Percentiles rank a stretch among this genome's conserved stretches.
These are phyloP conservation scores for Cucurbitaria berberidis DNA, from an alignment of 2,329 filamentous ascomycete species.

Conservation along the genomic window DNA sequence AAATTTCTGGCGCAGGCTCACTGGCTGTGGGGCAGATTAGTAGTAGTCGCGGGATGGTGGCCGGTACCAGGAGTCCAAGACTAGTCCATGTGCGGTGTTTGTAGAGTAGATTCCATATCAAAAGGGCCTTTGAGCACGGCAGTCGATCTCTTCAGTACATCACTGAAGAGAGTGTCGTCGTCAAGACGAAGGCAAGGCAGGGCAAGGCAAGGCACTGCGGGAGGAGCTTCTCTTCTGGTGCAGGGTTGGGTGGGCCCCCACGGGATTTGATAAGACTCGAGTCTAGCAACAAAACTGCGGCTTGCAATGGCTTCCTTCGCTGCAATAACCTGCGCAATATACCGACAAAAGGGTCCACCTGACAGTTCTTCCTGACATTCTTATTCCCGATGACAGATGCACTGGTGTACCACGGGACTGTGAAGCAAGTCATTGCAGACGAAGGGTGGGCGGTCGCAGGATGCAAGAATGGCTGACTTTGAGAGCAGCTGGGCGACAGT, in stretches of 20 bases:
- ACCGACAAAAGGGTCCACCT: background rate
- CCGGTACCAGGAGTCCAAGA: background rate
- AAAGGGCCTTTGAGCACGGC: background rate
- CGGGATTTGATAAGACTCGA: slow-evolving; percentile 23
- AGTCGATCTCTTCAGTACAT: slow-evolving; percentile 7
- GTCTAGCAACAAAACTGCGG: slow-evolving; percentile 6
- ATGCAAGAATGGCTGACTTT: slow-evolving; percentile 5
- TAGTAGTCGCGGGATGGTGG: slow-evolving; percentile 3
- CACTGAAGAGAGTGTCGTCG: slow-evolving; percentile 13
- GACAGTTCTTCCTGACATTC: slow-evolving; percentile 6
- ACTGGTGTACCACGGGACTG: background rate
- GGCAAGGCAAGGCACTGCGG: slow-evolving; percentile 9
- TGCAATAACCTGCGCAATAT: slow-evolving; percentile 7
- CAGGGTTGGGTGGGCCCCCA: slow-evolving; percentile 16
- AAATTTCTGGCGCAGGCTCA: slow-evolving; percentile 8
- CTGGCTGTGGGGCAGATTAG: slow-evolving; percentile 15
- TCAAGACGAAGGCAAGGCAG: slow-evolving; percentile 2
- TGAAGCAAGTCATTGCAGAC: no score
- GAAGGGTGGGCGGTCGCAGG: slow-evolving; percentile 9
- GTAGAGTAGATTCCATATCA: no score
- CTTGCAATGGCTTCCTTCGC: slow-evolving; percentile 3
- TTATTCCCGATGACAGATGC: background rate
- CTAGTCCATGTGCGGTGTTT: no score
- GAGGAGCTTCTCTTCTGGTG: slow-evolving; percentile 4
- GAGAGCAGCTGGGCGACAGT: background rate